These are phyloP conservation scores for Cladorrhinum sp. DNA, from an alignment of 2,329 filamentous ascomycete genomes.

Conservation along the genomic window DNA sequence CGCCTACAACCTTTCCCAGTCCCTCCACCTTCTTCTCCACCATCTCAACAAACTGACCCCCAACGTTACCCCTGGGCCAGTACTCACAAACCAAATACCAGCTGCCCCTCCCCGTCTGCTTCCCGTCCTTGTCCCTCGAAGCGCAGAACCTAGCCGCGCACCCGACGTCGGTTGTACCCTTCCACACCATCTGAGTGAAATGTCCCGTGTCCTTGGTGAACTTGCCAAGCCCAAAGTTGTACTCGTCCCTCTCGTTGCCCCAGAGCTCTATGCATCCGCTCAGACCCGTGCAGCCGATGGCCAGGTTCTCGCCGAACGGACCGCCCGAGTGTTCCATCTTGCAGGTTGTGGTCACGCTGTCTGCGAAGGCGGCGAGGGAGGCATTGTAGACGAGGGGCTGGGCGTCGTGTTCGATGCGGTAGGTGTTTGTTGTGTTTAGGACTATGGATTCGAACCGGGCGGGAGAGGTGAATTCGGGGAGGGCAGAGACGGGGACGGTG, in stretches of 20 bases:
- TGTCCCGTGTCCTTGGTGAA: slow-evolving; percentile 63
- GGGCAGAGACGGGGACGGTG: slow-evolving; percentile 33
- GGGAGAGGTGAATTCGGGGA: slow-evolving; percentile 37
- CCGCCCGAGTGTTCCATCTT: slow-evolving; percentile 51
- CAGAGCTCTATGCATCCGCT: slow-evolving; percentile 61
- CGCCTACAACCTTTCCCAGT: slow-evolving; percentile 1
- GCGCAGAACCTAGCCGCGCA: slow-evolving; percentile 47
- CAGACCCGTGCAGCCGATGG: slow-evolving; percentile 61
- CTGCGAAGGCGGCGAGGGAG: slow-evolving; percentile 56
- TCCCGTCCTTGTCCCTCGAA: slow-evolving; percentile 23
- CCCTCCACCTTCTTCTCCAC: slow-evolving; percentile 38
- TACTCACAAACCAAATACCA: slow-evolving; percentile 72
- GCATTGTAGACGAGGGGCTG: slow-evolving; percentile 60
- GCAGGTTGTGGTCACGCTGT: slow-evolving; percentile 10
- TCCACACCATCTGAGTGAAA: slow-evolving; percentile 74
- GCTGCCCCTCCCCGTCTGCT: slow-evolving; percentile 34
- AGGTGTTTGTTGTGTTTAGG: slow-evolving; percentile 64
- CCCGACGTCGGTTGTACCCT: slow-evolving; percentile 56
- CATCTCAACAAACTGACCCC: slow-evolving; percentile 48
- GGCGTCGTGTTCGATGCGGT: slow-evolving; percentile 62
- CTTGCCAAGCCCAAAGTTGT: slow-evolving; percentile 55
- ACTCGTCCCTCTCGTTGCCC: slow-evolving; percentile 58
- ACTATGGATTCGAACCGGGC: slow-evolving; percentile 50
- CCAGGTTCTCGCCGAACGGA: slow-evolving; percentile 72
- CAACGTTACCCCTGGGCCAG: slow-evolving; percentile 63